A percentile compares a stretch with the other conserved stretches of the same genome.
Evolutionary conservation across 2,329 filamentous ascomycete genomes (phyloP).

Genomic region (Emmonsia crescens): DNA sequence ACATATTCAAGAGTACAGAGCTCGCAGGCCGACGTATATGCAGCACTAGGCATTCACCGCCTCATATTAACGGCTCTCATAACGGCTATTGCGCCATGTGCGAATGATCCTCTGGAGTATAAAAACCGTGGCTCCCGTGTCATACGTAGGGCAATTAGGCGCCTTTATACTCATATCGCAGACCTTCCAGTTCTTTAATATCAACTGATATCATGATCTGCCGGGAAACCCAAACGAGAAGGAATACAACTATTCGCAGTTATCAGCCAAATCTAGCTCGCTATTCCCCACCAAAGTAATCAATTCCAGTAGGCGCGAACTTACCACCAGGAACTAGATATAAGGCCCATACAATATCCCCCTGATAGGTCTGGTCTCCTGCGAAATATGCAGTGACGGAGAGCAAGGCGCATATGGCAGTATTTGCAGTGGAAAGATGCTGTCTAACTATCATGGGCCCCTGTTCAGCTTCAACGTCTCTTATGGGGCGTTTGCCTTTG

Average conservation of each 20-base stretch:
- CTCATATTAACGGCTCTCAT: not conserved
- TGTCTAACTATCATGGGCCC: constrained; percentile 2
- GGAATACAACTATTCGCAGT: constrained; percentile 22
- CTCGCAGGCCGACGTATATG: not conserved
- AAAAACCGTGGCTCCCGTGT: not conserved
- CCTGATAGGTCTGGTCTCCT: constrained; percentile 8
- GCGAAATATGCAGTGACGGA: constrained; percentile 18
- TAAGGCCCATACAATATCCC: constrained; percentile 17
- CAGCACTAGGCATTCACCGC: not conserved
- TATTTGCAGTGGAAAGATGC: constrained; percentile 21
- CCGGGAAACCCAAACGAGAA: constrained; percentile 22
- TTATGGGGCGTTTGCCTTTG: constrained; percentile 22
- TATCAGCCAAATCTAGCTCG: not conserved
- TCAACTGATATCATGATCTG: constrained; percentile 31
- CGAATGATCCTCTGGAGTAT: not conserved
- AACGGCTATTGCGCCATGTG: not conserved
- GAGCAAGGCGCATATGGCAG: constrained; percentile 22
- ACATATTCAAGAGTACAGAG: not conserved
- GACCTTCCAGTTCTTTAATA: constrained; percentile 25
- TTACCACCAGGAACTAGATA: constrained; percentile 31
- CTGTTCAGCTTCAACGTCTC: constrained; percentile 14
- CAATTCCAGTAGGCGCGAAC: constrained; percentile 7
- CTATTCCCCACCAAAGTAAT: not conserved
- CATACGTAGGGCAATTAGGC: constrained; percentile 14
- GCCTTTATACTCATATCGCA: constrained; percentile 34